phyloP scores from a whole-genome alignment of 2,329 filamentous ascomycete genomes.

The Colletotrichum salicis region DNA sequence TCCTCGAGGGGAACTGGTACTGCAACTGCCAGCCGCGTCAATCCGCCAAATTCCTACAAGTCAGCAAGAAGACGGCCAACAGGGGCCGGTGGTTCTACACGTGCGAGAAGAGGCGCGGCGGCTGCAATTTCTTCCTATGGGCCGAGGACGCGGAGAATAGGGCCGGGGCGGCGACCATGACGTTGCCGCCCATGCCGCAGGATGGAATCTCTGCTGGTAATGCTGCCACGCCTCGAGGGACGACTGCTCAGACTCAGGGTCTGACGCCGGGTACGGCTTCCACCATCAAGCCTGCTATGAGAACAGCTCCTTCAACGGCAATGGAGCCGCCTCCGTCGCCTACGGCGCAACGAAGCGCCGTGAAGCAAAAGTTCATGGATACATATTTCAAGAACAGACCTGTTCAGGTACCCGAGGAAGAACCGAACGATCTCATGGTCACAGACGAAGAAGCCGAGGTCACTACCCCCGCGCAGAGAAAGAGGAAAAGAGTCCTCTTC shows the following conservation, averaged over 20 bases:
- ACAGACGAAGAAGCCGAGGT: conserved; percentile 16
- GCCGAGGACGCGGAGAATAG: conserved; percentile 48
- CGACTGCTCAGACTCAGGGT: background rate
- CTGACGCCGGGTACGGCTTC: conserved; percentile 37
- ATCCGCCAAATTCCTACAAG: conserved; percentile 47
- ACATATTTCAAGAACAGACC: conserved; percentile 10
- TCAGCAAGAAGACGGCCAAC: conserved; percentile 51
- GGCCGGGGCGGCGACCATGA: conserved; percentile 20
- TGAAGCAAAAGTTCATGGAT: conserved; percentile 32
- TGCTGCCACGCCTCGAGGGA: background rate
- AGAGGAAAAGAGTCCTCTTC: conserved; percentile 44
- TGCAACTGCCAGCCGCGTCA: conserved; percentile 56
- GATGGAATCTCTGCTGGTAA: background rate
- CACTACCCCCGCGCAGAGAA: conserved; percentile 37
- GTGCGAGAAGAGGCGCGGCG: conserved; percentile 45
- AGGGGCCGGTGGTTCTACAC: conserved; percentile 55
- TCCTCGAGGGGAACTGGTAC: conserved; percentile 48
- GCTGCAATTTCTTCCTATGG: conserved; percentile 59
- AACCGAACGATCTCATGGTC: background rate
- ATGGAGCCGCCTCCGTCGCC: conserved; percentile 37
- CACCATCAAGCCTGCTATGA: background rate
- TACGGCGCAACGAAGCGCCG: conserved; percentile 30
- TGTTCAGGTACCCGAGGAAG: background rate
- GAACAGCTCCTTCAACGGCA: conserved; percentile 37
- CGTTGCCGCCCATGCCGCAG: conserved; percentile 26